Evolutionary conservation across 2,329 filamentous ascomycete species (phyloP).

Genomic region (Alternaria viburni): DNA sequence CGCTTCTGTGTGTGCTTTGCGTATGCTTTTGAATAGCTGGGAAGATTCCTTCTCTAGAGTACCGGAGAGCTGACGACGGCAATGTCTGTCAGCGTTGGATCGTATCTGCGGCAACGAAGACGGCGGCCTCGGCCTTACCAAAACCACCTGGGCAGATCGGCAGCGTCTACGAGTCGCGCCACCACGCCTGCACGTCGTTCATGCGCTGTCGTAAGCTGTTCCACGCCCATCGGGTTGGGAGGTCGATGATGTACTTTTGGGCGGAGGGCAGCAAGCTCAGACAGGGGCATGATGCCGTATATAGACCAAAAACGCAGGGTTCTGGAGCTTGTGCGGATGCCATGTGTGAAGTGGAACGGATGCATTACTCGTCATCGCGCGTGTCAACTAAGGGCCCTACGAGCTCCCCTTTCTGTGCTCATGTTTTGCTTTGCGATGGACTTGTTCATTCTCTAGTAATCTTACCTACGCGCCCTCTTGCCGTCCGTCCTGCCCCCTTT

Average conservation of each 20-base stretch:
- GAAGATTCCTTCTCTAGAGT: background rate
- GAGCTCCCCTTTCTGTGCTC: slow-evolving; percentile 22
- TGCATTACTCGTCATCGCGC: slow-evolving; percentile 31
- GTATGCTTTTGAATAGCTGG: background rate
- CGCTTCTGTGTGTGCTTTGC: background rate
- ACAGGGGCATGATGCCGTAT: slow-evolving; percentile 19
- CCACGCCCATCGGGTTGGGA: background rate
- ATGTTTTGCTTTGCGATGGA: slow-evolving; percentile 22
- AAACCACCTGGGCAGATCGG: background rate
- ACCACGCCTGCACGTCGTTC: background rate
- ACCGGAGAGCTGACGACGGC: background rate
- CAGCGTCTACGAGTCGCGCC: background rate
- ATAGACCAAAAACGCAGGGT: slow-evolving; percentile 20
- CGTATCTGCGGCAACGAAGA: background rate
- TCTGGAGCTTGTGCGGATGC: slow-evolving; percentile 26
- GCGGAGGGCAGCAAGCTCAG: slow-evolving; percentile 7
- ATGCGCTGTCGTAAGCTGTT: slow-evolving; percentile 1
- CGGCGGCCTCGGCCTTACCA: background rate
- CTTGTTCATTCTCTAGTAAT: slow-evolving; percentile 14
- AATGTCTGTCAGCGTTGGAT: background rate
- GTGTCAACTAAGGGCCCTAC: slow-evolving; percentile 19
- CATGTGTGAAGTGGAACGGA: slow-evolving; percentile 24
- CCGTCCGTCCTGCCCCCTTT: slow-evolving; percentile 16
- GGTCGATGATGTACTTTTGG: slow-evolving; percentile 2
- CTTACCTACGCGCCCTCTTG: slow-evolving; percentile 13